Conservation (phyloP, 768 basidiomycete species). For the Obba rivulosa region DNA sequence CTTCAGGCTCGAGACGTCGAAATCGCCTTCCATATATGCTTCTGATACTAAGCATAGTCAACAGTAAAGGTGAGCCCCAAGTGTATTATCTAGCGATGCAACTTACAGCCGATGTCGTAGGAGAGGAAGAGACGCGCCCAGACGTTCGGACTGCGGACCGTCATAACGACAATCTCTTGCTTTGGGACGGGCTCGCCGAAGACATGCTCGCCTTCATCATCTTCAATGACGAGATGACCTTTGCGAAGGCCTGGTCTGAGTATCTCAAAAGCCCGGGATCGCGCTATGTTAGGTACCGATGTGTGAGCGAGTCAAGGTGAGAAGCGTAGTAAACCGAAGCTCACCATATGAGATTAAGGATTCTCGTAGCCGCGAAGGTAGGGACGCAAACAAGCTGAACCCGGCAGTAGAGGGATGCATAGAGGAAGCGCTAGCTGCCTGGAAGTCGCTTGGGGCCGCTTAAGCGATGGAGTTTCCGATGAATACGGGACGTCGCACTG, state of each 20-base stretch:
- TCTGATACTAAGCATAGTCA: conserved; percentile 17
- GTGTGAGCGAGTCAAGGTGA: no score
- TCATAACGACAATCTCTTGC: background rate
- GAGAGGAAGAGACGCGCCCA: conserved; percentile 4
- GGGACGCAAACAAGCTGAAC: no score
- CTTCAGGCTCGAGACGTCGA: conserved; percentile 14
- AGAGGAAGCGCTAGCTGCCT: no score
- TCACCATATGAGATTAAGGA: no score
- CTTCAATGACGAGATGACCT: conserved; percentile 3
- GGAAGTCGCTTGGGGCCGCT: no score
- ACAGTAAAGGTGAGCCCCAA: background rate
- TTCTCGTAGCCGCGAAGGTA: no score
- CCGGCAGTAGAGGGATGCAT: no score
- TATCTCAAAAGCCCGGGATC: background rate
- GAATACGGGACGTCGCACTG: no score
- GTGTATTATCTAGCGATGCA: background rate
- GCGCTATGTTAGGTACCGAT: background rate
- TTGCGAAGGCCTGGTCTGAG: conserved; percentile 1
- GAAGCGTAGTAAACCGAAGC: no score
- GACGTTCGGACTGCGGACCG: conserved; percentile 1
- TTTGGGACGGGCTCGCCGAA: background rate
- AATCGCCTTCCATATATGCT: conserved; percentile 23
- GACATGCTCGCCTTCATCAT: conserved; percentile 2
- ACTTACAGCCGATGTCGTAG: conserved; percentile 7
- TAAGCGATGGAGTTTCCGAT: no score